Base-by-base conservation (phyloP, 2,329 filamentous ascomycete species). In the Amauroascus verrucosus region DNA sequence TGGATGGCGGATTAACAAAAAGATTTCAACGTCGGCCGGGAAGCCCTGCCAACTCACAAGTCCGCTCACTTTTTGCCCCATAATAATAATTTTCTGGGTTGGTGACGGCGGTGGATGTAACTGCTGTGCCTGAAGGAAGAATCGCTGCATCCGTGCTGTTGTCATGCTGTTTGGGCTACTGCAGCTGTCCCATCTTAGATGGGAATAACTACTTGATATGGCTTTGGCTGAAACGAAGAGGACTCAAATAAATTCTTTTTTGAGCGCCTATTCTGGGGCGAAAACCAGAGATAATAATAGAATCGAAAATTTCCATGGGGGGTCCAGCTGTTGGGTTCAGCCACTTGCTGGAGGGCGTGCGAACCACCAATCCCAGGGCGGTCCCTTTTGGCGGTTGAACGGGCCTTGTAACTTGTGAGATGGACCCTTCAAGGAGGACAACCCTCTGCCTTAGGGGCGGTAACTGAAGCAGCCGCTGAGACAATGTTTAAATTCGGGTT, bases 31-130 rank as follows among this genome's bases (percentile, higher is more conserved):
- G n/a, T 22, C 16, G 37, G 38, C 48, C 26, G 37, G 48, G 37
- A 41, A 43, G 48, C 48, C 37, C 26, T 50, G 48, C 48, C 48
- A 50, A 32, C 48, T 43, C 48, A 50, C 26, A 18, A n/a, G 44
- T 47, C 24, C 16, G 9, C 26, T 47, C 26, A 6, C 44, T 9
- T 33, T 18, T 47, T n/a, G 28, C 44, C 44, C 44, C 40, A 26
- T 40, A 4, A 20, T 13, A 26, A 35, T 33, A 35, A 35, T 14
- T 3, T 14, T 3, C 13, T 26, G 40, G n/a, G 4, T 7, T 9
- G 22, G n/a, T 47, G 28, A 47, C 28, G 9, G 14, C 13, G 26
- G 9, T 20, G 44, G 11, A 14, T 43, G 9, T n/a, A n/a, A n/a
- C n/a, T n/a, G n/a, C n/a, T n/a, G n/a, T n/a, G n/a, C n/a, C n/a